Base-by-base conservation (phyloP, 176 grass and related monocot genomes). In the Oryza glaberrima region DNA sequence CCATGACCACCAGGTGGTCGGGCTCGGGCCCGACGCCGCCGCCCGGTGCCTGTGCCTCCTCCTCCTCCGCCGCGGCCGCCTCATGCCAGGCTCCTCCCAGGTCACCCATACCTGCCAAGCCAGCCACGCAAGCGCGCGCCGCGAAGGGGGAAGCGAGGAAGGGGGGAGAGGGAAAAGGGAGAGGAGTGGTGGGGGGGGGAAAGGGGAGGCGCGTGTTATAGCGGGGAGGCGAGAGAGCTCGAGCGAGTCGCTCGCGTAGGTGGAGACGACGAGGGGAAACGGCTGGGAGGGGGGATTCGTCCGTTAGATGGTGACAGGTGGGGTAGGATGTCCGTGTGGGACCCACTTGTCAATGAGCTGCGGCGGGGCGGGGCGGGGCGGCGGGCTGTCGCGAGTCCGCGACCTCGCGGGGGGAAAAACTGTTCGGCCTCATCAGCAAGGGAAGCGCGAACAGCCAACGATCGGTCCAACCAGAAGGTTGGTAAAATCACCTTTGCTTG, bases 1-100 rank as follows among this genome's bases (percentile, higher is more conserved):
- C 86, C 92, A 94, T 91, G 86, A 94, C 34, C 58, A 94, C 83
- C 38, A 94, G 89, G 80, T 94, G 92, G 77, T 94, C 83, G 11
- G 92, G 20, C 1, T 28, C 47, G 47, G 9, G 1, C 49, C 49
- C 15, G 4, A 16, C 88, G 5, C 28, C 61, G 8, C 26, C 84
- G 1, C 11, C 67, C 69, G 47, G 12, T 0, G 20, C 58, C 69
- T 48, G 5, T 61, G 65, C 15, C 17, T n/a, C 52, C 54, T 36
- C 44, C 17, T 43, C 52, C 54, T 56, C 77, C 23, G 34, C 51
- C 14, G 38, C 36, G 47, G 52, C 54, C 67, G 30, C 67, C 78
- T 65, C 82, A 41, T 9, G 58, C 51, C 75, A 48, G 56, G 32
- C 70, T 6, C 75, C 77, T 54, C 25, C 74, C 12, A 71, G 63